Conservation (phyloP, 305 asterid species). For the Petunia hybrid region DNA sequence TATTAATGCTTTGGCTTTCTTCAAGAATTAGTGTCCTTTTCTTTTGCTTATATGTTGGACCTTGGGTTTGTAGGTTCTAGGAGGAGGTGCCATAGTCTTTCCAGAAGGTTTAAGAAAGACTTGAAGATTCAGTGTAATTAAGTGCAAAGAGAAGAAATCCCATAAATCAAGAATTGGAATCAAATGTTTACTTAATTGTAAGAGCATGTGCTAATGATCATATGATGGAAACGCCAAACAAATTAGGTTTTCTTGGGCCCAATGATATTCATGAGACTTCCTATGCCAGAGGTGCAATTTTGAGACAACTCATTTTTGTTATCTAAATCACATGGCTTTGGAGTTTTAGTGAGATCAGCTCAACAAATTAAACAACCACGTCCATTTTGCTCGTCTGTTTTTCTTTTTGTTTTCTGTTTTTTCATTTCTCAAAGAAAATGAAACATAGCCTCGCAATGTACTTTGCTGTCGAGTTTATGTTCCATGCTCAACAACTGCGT, state of each 20-base stretch:
- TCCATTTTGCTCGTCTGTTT: background rate
- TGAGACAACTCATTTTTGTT: conserved; percentile 31
- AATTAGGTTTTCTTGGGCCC: conserved; percentile 34
- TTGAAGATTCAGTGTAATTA: background rate
- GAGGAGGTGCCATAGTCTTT: conserved; percentile 18
- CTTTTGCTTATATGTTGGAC: background rate
- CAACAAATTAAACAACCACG: background rate
- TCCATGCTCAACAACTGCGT: background rate
- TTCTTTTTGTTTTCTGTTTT: too few relatives aligned
- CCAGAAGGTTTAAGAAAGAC: background rate
- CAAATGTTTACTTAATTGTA: background rate
- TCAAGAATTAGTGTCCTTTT: background rate
- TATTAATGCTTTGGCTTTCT: conserved; percentile 18
- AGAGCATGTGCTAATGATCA: conserved; percentile 26
- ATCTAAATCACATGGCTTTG: conserved; percentile 24
- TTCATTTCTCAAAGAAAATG: background rate
- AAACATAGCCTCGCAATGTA: background rate
- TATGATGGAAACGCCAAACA: conserved; percentile 15
- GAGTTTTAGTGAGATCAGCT: background rate
- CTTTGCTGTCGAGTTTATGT: background rate
- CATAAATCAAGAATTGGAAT: background rate
- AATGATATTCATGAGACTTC: background rate
- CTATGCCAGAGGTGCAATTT: conserved; percentile 23
- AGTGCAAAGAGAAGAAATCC: background rate
- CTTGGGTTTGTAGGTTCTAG: conserved; percentile 17